A percentile compares a stretch with the other conserved stretches of the same genome.
Evolutionary conservation across 768 basidiomycete species (phyloP).

Genomic region (Psilocybe subaeruginosa): DNA sequence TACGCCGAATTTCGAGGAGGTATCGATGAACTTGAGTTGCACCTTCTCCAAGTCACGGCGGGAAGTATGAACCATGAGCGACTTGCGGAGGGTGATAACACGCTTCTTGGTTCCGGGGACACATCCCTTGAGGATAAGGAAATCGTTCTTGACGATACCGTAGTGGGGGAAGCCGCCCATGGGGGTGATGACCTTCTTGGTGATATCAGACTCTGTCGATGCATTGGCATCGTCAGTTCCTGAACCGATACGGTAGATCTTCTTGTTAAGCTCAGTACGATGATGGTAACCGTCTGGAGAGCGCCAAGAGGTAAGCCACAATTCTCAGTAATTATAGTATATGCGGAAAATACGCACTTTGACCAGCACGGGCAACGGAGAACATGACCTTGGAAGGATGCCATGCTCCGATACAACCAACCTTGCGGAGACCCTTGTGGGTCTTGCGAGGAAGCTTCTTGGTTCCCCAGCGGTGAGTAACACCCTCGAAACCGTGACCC

Average conservation of each 20-base stretch:
- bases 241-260: conserved; percentile 93
- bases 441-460: conserved; percentile 99
- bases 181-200: conserved; percentile 92
- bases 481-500: conserved; percentile 99
- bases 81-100: conserved; percentile 96
- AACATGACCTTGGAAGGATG: conserved; percentile 99
- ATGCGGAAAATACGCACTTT: conserved; percentile 64
- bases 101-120: conserved; percentile 98
- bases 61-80: conserved; percentile 94
- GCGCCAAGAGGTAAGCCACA: not conserved
- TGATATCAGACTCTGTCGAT: conserved; percentile 93
- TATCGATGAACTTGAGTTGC: conserved; percentile 98
- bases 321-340: conserved; percentile 4
- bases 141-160: conserved; percentile 99
- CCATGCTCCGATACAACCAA: conserved; percentile 98
- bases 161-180: conserved; percentile 99
- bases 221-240: conserved; percentile 81
- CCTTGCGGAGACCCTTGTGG: conserved; percentile 99
- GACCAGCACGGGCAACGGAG: conserved; percentile 99
- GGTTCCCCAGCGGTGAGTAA: conserved; percentile 98
- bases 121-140: conserved; percentile 94
- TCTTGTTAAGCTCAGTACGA: conserved; percentile 98
- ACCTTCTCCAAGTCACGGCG: conserved; percentile 98
- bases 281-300: conserved; percentile 90
- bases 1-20: conserved; percentile 96